Conservation (phyloP, 2,329 filamentous ascomycete genomes). For the Nigrospora oryzae region DNA sequence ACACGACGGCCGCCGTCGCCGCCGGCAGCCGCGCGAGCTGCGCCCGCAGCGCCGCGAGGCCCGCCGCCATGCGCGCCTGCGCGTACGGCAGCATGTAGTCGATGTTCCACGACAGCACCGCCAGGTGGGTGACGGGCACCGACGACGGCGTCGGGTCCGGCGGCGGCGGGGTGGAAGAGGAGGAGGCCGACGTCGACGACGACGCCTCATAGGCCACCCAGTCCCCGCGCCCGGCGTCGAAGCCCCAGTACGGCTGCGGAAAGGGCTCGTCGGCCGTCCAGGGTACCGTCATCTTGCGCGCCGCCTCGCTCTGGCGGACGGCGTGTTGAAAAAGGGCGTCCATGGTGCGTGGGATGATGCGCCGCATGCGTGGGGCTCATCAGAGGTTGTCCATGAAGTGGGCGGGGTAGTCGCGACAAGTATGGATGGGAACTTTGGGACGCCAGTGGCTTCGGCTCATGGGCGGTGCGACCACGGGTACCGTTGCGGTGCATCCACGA, state of each 20-base stretch:
- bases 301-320: constrained; percentile 7
- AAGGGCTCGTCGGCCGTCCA: constrained; percentile 16
- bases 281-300: constrained; percentile 9
- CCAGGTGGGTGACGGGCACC: constrained; percentile 9
- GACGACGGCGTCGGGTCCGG: background rate
- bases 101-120: constrained; percentile 22
- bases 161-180: background rate
- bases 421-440: too few species aligned
- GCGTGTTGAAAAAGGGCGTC: constrained; percentile 12
- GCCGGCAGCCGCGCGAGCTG: constrained; percentile 4
- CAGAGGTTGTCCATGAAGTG: too few species aligned
- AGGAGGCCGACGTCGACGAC: background rate
- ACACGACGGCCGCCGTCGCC: constrained; percentile 28
- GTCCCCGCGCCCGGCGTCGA: constrained; percentile 6
- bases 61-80: constrained; percentile 15
- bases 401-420: too few species aligned
- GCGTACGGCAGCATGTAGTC: constrained; percentile 21
- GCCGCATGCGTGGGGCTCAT: too few species aligned
- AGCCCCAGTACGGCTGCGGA: constrained; percentile 15
- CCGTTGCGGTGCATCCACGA: too few species aligned
- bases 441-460: too few species aligned
- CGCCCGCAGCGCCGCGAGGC: constrained; percentile 12
- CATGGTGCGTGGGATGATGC: constrained; percentile 7
- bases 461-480: too few species aligned
- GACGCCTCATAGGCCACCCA: constrained; percentile 7